Conservation (phyloP, 768 basidiomycete genomes). For the Lactarius sp. region DNA sequence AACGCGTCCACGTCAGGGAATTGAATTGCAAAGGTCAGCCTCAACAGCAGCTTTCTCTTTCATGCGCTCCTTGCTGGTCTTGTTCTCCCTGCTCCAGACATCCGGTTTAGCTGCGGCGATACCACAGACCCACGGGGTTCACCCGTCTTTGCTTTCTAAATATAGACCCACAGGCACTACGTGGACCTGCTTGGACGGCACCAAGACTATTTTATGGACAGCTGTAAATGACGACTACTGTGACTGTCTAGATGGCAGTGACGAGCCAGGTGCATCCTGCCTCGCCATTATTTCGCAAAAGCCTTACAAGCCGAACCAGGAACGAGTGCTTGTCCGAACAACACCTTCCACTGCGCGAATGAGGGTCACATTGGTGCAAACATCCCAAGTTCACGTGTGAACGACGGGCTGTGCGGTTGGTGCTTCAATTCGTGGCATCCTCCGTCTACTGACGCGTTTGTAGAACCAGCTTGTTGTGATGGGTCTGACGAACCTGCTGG, state of each 20-base stretch:
- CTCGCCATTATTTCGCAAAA: neutral
- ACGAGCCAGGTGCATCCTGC: conserved; percentile 71
- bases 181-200: conserved; percentile 82
- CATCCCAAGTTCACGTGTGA: conserved; percentile 79
- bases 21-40: too few relatives aligned
- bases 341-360: conserved; percentile 80
- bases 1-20: neutral
- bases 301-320: conserved; percentile 40
- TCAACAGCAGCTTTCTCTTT: neutral
- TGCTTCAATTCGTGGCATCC: conserved; percentile 5
- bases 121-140: conserved; percentile 53
- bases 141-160: conserved; percentile 48
- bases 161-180: conserved; percentile 46
- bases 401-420: conserved; percentile 91
- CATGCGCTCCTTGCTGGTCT: conserved; percentile 10
- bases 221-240: conserved; percentile 94
- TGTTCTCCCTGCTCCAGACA: neutral
- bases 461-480: conserved; percentile 92
- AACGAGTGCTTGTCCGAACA: conserved; percentile 77
- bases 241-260: conserved; percentile 91
- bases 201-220: conserved; percentile 68
- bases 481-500: conserved; percentile 88
- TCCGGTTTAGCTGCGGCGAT: conserved; percentile 24
- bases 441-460: conserved; percentile 21
- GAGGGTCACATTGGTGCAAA: conserved; percentile 78